Conservation (phyloP, 495 filamentous ascomycete genomes). For the Neurospora sp. region DNA sequence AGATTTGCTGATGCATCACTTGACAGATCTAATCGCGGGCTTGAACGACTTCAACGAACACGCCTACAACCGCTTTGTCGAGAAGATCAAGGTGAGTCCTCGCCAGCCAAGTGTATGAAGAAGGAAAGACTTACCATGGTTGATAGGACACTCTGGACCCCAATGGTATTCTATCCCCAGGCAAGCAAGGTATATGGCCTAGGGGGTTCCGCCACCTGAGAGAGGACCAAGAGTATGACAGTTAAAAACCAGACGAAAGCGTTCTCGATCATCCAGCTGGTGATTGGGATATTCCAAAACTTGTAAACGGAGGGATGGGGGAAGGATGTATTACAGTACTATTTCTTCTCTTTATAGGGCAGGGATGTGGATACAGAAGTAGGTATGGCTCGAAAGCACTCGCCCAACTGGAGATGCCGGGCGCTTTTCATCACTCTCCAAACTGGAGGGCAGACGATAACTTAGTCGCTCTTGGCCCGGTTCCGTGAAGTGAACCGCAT, state of each 20-base stretch:
- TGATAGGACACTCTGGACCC: constrained; percentile 22
- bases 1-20: background rate
- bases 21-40: constrained; percentile 27
- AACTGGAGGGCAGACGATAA: background rate
- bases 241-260: background rate
- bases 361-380: background rate
- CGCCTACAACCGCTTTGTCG: constrained; percentile 31
- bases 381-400: background rate
- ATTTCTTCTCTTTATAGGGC: background rate
- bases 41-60: constrained; percentile 35
- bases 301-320: background rate
- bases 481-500: constrained; percentile 14
- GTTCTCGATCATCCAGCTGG: background rate
- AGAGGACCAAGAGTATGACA: constrained; percentile 6
- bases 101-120: background rate
- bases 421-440: background rate
- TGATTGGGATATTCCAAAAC: background rate
- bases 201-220: constrained; percentile 17
- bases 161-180: constrained; percentile 23
- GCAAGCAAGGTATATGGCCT: constrained; percentile 28
- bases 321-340: background rate
- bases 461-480: background rate
- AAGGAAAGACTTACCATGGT: background rate
- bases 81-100: constrained; percentile 29
- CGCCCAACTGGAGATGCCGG: background rate